phyloP scores from a whole-genome alignment of 768 basidiomycete genomes.

The Hypholoma sublateritium region DNA sequence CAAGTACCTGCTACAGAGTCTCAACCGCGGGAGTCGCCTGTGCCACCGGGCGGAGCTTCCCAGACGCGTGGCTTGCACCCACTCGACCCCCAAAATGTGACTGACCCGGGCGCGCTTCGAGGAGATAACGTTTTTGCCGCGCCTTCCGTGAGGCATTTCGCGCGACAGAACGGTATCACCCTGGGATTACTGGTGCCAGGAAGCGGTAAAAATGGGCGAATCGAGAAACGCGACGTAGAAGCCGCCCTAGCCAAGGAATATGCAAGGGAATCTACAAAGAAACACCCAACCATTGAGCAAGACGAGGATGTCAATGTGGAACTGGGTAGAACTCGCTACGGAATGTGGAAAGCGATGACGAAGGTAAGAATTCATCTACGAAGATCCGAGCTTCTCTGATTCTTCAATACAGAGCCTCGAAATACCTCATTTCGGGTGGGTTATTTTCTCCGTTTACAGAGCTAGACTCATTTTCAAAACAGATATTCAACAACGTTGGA shows the following conservation, averaged over 20 bases:
- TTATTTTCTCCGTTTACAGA: not conserved
- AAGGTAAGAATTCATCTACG: conserved; percentile 46
- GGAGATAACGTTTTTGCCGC: conserved; percentile 55
- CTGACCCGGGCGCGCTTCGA: conserved; percentile 3
- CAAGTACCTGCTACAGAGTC: not conserved
- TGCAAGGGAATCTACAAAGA: conserved; percentile 11
- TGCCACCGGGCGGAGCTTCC: conserved; percentile 13
- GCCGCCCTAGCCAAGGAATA: conserved; percentile 42
- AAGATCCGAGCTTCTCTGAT: not conserved
- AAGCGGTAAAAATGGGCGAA: conserved; percentile 71
- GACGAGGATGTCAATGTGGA: conserved; percentile 59
- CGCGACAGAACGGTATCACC: conserved; percentile 64
- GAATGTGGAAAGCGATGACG: conserved; percentile 91
- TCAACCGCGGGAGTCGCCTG: conserved; percentile 4
- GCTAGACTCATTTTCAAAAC: not conserved
- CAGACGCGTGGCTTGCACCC: conserved; percentile 43
- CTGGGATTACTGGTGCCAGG: conserved; percentile 58
- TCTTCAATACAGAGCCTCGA: conserved; percentile 61
- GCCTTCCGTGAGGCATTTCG: conserved; percentile 79
- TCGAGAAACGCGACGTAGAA: conserved; percentile 76
- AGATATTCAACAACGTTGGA: conserved; percentile 79
- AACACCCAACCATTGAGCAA: not conserved
- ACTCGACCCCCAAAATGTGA: conserved; percentile 55
- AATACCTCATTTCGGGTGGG: conserved; percentile 83
- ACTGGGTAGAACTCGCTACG: conserved; percentile 72